A percentile compares a stretch with the other conserved stretches of the same genome.
Evolutionary conservation across 768 basidiomycete genomes (phyloP).

Genomic region (Auricularia sp.): DNA sequence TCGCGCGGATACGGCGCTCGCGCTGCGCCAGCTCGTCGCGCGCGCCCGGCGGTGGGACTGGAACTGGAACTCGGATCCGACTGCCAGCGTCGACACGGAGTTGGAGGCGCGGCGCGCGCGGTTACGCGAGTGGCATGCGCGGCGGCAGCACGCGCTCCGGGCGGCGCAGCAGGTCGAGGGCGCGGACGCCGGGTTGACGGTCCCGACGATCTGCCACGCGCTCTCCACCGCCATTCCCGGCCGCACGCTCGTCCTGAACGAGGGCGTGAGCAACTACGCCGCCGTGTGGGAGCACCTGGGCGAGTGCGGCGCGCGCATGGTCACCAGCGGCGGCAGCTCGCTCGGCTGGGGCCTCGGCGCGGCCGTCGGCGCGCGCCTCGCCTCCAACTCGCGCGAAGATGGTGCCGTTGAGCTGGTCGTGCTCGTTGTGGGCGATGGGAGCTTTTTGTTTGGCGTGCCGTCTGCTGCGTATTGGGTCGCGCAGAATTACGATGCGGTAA

Average conservation of each 20-base stretch:
- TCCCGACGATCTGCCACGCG: constrained; percentile 39
- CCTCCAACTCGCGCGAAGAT: constrained; percentile 16
- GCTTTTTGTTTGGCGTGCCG: constrained; percentile 57
- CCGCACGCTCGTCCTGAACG: constrained; percentile 48
- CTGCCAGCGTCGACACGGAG: not conserved
- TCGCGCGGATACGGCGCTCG: constrained; percentile 43
- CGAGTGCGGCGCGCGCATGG: constrained; percentile 19
- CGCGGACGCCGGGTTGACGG: constrained; percentile 18
- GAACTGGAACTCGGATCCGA: not conserved
- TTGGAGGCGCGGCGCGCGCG: constrained; percentile 14
- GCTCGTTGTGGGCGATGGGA: constrained; percentile 58
- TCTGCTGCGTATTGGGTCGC: constrained; percentile 66
- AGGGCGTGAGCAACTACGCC: constrained; percentile 49
- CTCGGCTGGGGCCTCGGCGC: constrained; percentile 63
- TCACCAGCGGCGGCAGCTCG: constrained; percentile 53
- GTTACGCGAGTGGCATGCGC: constrained; percentile 7
- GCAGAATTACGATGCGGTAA: constrained; percentile 51
- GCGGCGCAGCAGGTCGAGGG: constrained; percentile 13
- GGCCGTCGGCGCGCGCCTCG: constrained; percentile 48
- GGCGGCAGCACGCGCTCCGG: constrained; percentile 13
- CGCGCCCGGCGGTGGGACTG: not conserved
- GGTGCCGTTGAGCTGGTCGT: constrained; percentile 43
- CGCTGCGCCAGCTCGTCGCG: constrained; percentile 39
- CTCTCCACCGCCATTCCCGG: constrained; percentile 34
- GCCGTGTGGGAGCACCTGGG: constrained; percentile 46